Evolutionary conservation across 768 basidiomycete genomes (phyloP).

Genomic region (Dentipellis sp.): DNA sequence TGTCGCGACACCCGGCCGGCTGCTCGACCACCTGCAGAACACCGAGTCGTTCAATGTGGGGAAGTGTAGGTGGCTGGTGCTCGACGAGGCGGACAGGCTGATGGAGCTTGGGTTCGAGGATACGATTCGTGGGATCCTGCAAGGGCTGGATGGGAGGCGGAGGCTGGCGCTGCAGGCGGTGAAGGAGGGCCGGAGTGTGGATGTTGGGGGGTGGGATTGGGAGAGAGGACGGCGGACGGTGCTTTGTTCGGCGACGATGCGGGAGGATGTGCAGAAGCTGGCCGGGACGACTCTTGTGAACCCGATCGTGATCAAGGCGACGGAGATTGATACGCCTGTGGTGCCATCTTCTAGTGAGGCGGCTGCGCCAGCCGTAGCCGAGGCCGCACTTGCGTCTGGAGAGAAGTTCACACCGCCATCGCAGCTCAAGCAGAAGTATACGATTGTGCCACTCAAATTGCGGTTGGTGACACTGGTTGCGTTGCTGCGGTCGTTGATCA

Average conservation of each 20-base stretch:
- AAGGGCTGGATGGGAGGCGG: slow-evolving; percentile 75
- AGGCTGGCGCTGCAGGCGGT: slow-evolving; percentile 63
- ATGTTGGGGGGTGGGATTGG: slow-evolving; percentile 87
- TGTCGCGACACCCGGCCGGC: slow-evolving; percentile 89
- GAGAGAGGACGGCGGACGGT: slow-evolving; percentile 68
- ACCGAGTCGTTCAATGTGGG: slow-evolving; percentile 88
- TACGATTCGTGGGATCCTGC: slow-evolving; percentile 83
- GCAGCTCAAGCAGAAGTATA: slow-evolving; percentile 86
- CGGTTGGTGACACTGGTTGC: slow-evolving; percentile 89
- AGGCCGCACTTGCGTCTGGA: no score
- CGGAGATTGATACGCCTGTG: slow-evolving; percentile 32
- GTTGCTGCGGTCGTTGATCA: slow-evolving; percentile 71
- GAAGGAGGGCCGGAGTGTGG: slow-evolving; percentile 54
- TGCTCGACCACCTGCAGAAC: slow-evolving; percentile 95
- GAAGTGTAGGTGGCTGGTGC: slow-evolving; percentile 90
- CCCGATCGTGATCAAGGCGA: slow-evolving; percentile 79
- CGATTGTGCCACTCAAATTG: slow-evolving; percentile 85
- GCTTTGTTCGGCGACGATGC: slow-evolving; percentile 94
- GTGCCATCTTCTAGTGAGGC: no score
- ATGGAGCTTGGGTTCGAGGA: slow-evolving; percentile 99
- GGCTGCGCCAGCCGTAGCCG: no score
- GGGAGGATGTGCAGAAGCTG: slow-evolving; percentile 89
- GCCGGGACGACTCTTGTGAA: slow-evolving; percentile 73
- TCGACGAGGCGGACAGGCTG: slow-evolving; percentile 94
- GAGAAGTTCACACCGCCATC: slow-evolving; percentile 88